phyloP scores from a whole-genome alignment of 1,284 basidiomycete species.

The Heterobasidion occidentale region DNA sequence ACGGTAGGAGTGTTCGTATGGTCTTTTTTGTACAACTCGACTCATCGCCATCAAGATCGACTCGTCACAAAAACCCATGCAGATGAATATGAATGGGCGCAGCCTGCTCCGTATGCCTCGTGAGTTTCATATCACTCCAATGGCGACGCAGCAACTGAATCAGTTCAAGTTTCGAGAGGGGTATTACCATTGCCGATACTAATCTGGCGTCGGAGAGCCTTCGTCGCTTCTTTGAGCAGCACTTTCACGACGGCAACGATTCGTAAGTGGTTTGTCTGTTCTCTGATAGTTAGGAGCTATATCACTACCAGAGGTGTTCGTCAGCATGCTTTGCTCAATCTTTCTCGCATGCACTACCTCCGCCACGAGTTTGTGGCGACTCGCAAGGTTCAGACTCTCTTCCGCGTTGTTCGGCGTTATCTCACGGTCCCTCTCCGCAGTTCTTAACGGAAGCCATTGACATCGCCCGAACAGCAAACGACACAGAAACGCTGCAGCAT shows the following conservation, averaged over 20 bases:
- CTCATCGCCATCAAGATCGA: constrained; percentile 27
- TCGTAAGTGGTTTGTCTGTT: constrained; percentile 41
- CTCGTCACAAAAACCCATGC: constrained; percentile 57
- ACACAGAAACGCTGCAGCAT: constrained; percentile 65
- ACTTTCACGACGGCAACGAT: constrained; percentile 69
- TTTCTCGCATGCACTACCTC: constrained; percentile 72
- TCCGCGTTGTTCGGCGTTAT: background rate
- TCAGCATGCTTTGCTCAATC: constrained; percentile 67
- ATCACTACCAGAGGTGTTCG: constrained; percentile 52
- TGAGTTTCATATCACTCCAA: constrained; percentile 25
- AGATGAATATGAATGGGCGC: constrained; percentile 60
- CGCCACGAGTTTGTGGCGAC: constrained; percentile 59
- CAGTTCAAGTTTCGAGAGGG: constrained; percentile 48
- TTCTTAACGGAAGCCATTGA: constrained; percentile 67
- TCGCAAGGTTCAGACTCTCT: constrained; percentile 40
- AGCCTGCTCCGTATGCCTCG: constrained; percentile 52
- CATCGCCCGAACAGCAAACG: constrained; percentile 61
- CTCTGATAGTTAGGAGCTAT: background rate
- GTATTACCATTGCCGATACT: constrained; percentile 54
- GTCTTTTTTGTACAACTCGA: background rate
- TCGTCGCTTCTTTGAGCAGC: constrained; percentile 73
- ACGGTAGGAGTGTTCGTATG: constrained; percentile 25
- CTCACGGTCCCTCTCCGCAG: constrained; percentile 26
- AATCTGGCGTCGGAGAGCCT: constrained; percentile 61
- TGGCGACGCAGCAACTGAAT: constrained; percentile 2